phyloP scores from a whole-genome alignment of 306 rosid species.

The Erythrophleum fordii region DNA sequence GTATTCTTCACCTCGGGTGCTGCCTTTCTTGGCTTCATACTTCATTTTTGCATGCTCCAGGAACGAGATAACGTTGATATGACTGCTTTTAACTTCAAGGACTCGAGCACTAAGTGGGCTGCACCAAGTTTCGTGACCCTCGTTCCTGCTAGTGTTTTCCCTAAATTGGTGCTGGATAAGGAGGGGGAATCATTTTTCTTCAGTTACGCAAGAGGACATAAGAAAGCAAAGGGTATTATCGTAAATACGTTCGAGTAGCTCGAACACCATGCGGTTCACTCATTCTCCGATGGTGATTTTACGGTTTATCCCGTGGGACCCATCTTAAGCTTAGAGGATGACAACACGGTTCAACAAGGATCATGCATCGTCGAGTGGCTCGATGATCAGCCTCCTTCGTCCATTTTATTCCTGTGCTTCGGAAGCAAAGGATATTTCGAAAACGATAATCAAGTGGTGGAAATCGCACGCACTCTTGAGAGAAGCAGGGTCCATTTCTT shows the following conservation, averaged over 20 bases:
- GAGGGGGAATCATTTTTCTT: neutral
- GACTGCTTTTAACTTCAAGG: neutral
- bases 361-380: neutral
- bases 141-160: constrained; percentile 39
- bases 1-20: constrained; percentile 39
- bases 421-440: neutral
- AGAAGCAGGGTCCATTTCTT: neutral
- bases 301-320: constrained; percentile 52
- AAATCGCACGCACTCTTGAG: neutral
- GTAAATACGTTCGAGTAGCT: constrained; percentile 29
- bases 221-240: neutral
- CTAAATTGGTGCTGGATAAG: neutral
- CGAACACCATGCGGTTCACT: constrained; percentile 34
- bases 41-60: constrained; percentile 34
- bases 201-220: neutral
- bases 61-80: constrained; percentile 16
- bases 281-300: neutral
- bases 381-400: neutral
- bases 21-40: neutral
- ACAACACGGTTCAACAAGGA: neutral
- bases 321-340: constrained; percentile 16
- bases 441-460: neutral
- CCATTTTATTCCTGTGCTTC: neutral
- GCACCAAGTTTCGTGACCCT: constrained; percentile 26
- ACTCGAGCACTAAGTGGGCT: constrained; percentile 14